phyloP scores from a whole-genome alignment of 2,329 filamentous ascomycete species.

The Trichophyton rubrum region DNA sequence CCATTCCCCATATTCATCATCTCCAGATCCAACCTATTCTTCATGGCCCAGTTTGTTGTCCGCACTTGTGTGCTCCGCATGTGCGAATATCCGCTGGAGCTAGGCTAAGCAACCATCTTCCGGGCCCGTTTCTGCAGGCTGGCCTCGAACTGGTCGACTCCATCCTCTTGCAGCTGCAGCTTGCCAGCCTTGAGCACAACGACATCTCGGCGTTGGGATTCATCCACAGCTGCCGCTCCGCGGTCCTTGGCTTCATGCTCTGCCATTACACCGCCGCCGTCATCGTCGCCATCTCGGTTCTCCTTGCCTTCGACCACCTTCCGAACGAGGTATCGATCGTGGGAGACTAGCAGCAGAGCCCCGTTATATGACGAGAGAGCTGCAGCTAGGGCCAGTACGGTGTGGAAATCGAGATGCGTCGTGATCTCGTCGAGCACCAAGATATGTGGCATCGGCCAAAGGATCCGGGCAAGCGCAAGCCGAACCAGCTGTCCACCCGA shows the following conservation, averaged over 20 bases:
- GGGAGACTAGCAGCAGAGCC: slow-evolving; percentile 63
- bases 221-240: slow-evolving; percentile 28
- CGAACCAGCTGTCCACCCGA: slow-evolving; percentile 67
- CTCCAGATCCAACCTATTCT: not conserved
- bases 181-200: slow-evolving; percentile 49
- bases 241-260: slow-evolving; percentile 19
- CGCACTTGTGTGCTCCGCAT: not conserved
- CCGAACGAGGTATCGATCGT: slow-evolving; percentile 71
- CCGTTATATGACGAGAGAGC: slow-evolving; percentile 58
- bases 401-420: slow-evolving; percentile 75
- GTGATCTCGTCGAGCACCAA: slow-evolving; percentile 71
- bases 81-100: not conserved
- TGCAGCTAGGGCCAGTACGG: slow-evolving; percentile 56
- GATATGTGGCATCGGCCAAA: slow-evolving; percentile 57
- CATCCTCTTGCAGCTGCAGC: slow-evolving; percentile 44
- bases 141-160: slow-evolving; percentile 52
- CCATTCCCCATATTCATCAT: not conserved
- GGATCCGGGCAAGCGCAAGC: slow-evolving; percentile 54
- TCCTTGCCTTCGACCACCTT: slow-evolving; percentile 55
- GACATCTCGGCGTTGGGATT: slow-evolving; percentile 41
- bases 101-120: not conserved
- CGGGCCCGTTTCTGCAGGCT: slow-evolving; percentile 5
- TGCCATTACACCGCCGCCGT: slow-evolving; percentile 18
- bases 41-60: too few relatives aligned
- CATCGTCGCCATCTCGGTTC: slow-evolving; percentile 32